Conservation (phyloP, 768 basidiomycete genomes). For the Boletus edulis region DNA sequence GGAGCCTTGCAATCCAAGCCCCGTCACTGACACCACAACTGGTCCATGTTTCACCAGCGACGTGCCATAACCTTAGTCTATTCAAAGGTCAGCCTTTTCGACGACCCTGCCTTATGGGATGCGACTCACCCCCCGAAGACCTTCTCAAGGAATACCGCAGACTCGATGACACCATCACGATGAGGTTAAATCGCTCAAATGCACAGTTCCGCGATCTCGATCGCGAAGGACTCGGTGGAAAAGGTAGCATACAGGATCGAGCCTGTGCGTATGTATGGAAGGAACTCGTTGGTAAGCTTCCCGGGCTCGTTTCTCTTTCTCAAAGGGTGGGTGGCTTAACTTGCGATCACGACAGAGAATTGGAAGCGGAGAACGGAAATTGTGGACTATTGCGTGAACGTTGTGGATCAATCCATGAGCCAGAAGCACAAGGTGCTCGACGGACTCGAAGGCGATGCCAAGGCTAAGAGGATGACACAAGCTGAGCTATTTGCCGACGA, state of each 20-base stretch:
- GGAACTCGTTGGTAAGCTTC: conserved; percentile 67
- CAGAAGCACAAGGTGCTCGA: conserved; percentile 52
- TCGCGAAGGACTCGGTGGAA: conserved; percentile 43
- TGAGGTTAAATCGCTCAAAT: conserved; percentile 77
- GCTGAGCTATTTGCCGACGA: conserved; percentile 62
- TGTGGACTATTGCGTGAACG: conserved; percentile 70
- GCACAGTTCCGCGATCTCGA: conserved; percentile 75
- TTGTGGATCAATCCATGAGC: conserved; percentile 61
- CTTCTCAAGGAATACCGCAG: conserved; percentile 79
- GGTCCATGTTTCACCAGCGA: conserved; percentile 70
- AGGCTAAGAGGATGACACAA: conserved; percentile 48
- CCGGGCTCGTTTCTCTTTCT: conserved; percentile 10
- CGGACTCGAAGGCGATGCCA: conserved; percentile 41
- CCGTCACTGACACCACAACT: conserved; percentile 57
- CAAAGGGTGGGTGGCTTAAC: conserved; percentile 18
- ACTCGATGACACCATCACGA: conserved; percentile 75
- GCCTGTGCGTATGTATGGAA: conserved; percentile 77
- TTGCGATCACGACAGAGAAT: conserved; percentile 39
- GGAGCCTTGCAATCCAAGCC: conserved; percentile 67
- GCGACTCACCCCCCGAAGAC: conserved; percentile 44
- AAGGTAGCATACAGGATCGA: conserved; percentile 63
- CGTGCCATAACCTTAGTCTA: conserved; percentile 70
- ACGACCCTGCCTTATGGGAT: conserved; percentile 1
- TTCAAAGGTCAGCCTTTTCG: conserved; percentile 56
- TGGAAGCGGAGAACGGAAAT: conserved; percentile 76